Evolutionary conservation across 768 basidiomycete species (phyloP), one percentile per base, ranked within the genome.

Genomic region (Piloderma croceum): DNA sequence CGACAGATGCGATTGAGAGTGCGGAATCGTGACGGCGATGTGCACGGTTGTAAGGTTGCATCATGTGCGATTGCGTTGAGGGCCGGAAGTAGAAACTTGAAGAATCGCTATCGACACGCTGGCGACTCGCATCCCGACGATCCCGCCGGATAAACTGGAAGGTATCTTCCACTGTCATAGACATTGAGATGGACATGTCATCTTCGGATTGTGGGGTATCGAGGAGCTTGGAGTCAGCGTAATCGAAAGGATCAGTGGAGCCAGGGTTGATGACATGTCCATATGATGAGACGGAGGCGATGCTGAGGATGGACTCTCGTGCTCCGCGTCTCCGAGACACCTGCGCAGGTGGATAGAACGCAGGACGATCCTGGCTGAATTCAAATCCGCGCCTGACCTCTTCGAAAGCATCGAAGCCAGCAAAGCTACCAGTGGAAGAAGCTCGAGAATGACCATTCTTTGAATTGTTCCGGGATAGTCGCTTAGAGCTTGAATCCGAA

Each of bases 321-420:
- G 42, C 58, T 19, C 63, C 65, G 13, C 63, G 64, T 24, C 59
- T 43, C 24, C 43, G 40, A 7, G 49, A 38, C 39, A 42, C 52
- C 7, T 63, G 60, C 2, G 56, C 60, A 21, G 68, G 60, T 1
- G 81, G 80, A 50, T 83, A 87, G 57, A 84, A 86, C 2, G 73
- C 64, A 2, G 81, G 77, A 1, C 82, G 74, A 34, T 73, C 64
- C 6, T 73, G 67, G 20, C 68, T 68, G 56, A 84, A 88, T 54
- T 89, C 86, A 45, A 88, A 90, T 2, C 80, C 83, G 36, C 83
- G 73, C 22, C 85, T 67, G n/a, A 88, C 74, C 52, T 87, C 86
- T 15, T 81, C 79, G 47, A 87, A 90, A 0, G 83, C 81, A 34
- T 81, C 78, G 12, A 88, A 69, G 0, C 86, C 85, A 4, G 63